These are phyloP conservation scores for Alternaria sp. DNA, from an alignment of 2,329 filamentous ascomycete genomes.

Conservation along the genomic window DNA sequence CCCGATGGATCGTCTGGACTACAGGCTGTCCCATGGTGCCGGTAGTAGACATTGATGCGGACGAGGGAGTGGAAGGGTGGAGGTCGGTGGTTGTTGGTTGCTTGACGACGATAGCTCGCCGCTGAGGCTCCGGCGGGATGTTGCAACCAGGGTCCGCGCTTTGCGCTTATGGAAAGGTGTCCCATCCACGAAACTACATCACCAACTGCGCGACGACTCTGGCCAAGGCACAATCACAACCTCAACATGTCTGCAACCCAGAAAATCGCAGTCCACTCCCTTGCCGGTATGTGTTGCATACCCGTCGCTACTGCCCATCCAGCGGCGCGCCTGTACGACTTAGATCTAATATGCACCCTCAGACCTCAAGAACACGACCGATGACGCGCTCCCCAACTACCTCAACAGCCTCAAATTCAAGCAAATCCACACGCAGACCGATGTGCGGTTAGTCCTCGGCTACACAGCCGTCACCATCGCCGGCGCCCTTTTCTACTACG, in stretches of 20 bases:
- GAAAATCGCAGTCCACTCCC: conserved; percentile 72
- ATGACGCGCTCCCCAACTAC: conserved; percentile 94
- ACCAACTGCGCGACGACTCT: conserved; percentile 8
- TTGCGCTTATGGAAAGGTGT: conserved; percentile 47
- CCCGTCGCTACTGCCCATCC: neutral
- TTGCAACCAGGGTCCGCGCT: conserved; percentile 42
- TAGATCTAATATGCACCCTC: conserved; percentile 21
- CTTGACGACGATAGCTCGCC: conserved; percentile 30
- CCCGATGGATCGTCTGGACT: conserved; percentile 95
- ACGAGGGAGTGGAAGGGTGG: conserved; percentile 19
- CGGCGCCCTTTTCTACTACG: conserved; percentile 85
- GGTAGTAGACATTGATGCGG: conserved; percentile 26
- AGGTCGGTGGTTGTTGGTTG: conserved; percentile 24
- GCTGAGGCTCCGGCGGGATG: conserved; percentile 36
- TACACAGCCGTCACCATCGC: conserved; percentile 83
- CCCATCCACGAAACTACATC: conserved; percentile 39
- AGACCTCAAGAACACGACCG: conserved; percentile 97
- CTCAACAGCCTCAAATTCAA: conserved; percentile 86
- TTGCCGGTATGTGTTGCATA: conserved; percentile 62
- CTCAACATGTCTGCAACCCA: conserved; percentile 47
- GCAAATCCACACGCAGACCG: conserved; percentile 80
- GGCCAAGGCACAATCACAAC: neutral
- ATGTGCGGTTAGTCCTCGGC: conserved; percentile 83
- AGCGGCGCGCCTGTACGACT: conserved; percentile 11
- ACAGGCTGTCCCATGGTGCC: conserved; percentile 79